Conservation (phyloP, 305 asterid genomes). For the Fraxinus paxiana region DNA sequence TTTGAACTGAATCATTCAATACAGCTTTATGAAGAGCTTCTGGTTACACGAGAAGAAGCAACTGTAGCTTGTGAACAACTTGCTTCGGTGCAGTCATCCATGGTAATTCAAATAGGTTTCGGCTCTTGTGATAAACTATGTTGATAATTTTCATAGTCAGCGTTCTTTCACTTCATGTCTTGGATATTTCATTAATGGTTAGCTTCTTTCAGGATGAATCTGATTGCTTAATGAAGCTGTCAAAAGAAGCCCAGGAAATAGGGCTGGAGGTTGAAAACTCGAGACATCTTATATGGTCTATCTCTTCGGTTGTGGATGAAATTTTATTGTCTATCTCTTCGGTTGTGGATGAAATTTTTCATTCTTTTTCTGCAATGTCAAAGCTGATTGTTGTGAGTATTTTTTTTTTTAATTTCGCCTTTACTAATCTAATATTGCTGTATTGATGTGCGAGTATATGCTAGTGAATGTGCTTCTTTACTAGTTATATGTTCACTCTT, state of each 20-base stretch:
- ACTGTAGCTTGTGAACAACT: conserved; percentile 53
- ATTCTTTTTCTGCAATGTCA: conserved; percentile 37
- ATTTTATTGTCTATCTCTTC: conserved; percentile 47
- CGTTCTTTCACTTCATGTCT: neutral
- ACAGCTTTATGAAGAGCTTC: conserved; percentile 65
- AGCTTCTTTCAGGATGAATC: conserved; percentile 56
- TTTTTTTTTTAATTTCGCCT: neutral
- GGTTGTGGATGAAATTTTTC: conserved; percentile 54
- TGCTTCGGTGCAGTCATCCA: conserved; percentile 38
- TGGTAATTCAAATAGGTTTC: conserved; percentile 30
- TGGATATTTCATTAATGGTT: conserved; percentile 17
- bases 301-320: conserved; percentile 58
- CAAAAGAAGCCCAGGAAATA: conserved; percentile 51
- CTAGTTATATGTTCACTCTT: neutral
- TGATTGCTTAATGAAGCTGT: conserved; percentile 41
- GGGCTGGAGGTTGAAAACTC: conserved; percentile 59
- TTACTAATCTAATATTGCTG: conserved; percentile 10
- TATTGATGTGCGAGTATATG: conserved; percentile 4
- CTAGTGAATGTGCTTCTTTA: conserved; percentile 1
- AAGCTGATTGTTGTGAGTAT: conserved; percentile 53
- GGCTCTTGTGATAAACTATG: neutral
- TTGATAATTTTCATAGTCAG: neutral
- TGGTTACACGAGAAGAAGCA: conserved; percentile 61
- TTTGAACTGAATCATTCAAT: conserved; percentile 19
- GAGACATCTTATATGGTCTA: conserved; percentile 37